Evolutionary conservation across 2,329 filamentous ascomycete genomes (phyloP).

Genomic region (Aplosporella prunicola): DNA sequence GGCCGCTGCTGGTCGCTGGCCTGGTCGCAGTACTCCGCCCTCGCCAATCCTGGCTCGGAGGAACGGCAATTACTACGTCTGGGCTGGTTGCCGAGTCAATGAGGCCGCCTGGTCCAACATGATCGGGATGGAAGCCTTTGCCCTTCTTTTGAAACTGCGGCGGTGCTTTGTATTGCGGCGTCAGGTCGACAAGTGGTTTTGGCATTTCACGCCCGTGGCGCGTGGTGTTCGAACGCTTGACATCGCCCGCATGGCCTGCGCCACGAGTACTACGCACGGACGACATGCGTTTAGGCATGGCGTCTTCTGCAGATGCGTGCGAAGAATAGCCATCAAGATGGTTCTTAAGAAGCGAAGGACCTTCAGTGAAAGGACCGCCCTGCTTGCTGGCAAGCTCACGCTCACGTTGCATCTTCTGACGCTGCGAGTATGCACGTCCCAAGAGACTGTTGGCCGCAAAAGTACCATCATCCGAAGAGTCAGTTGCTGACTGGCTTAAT

Average conservation of each 20-base stretch:
- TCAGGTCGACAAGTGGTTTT: constrained; percentile 60
- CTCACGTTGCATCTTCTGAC: constrained; percentile 30
- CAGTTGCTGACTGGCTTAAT: too few species aligned
- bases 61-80: constrained; percentile 33
- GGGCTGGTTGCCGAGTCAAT: constrained; percentile 38
- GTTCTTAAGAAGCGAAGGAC: constrained; percentile 48
- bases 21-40: constrained; percentile 25
- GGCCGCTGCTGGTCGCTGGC: constrained; percentile 20
- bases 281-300: constrained; percentile 21
- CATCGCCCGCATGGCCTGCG: constrained; percentile 12
- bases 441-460: constrained; percentile 41
- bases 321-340: too few species aligned
- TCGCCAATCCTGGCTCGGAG: constrained; percentile 37
- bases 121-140: constrained; percentile 37
- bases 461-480: constrained; percentile 26
- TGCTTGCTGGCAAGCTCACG: constrained; percentile 25
- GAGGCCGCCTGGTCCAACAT: constrained; percentile 29
- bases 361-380: constrained; percentile 44
- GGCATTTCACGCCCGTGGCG: constrained; percentile 30
- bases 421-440: constrained; percentile 41
- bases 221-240: constrained; percentile 37
- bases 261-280: constrained; percentile 25
- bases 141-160: constrained; percentile 49
- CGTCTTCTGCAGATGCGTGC: not conserved
- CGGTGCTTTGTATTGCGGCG: constrained; percentile 53